Base-by-base conservation (phyloP, 2,329 filamentous ascomycete species). In the Trichoderma sp. region DNA sequence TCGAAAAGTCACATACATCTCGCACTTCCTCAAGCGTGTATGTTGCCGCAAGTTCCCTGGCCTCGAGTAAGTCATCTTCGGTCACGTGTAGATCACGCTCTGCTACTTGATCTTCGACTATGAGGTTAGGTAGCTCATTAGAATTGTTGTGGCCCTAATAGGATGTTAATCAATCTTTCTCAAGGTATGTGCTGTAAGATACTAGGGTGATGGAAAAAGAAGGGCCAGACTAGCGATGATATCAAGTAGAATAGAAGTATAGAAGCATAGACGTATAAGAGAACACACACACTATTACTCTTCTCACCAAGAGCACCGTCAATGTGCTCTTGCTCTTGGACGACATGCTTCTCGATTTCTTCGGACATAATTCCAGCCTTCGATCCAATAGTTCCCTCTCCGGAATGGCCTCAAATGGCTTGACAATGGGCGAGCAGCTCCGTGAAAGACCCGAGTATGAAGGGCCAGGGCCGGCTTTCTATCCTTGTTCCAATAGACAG, bases 11-110 rank as follows among this genome's bases (percentile, higher is more conserved):
- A 15, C 76, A 58, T 74, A 80, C 79, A n/a, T 74, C 73, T 63
- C 76, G 76, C 34, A 80, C 80, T 50, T 80, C 77, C 36, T 81
- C 80, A 23, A 81, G 77, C 39, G 76, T 79, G 70, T 81, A 78
- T 57, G 68, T 79, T 23, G 74, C 76, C 1, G 82, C 82, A 43
- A 80, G 71, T 50, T 81, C 81, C 72, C 78, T 83, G 36, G 83
- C 83, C 73, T 85, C 81, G n/a, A 82, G 77, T n/a, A 84, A 74
- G 73, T 85, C 83, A 72, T 83, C 79, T 58, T 83, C 82, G 5
- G 83, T 84, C 23, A 81, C 81, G 59, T 70, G 66, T 20, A 72
- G 67, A 43, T 65, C 66, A 3, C 61, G 47, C 26, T 70, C 71
- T 23, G 65, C 65, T n/a, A 12, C 17, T 11, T 43, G 57, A 55